Conservation (phyloP, 352 stramenopile species). For the Peronospora tabacina region DNA sequence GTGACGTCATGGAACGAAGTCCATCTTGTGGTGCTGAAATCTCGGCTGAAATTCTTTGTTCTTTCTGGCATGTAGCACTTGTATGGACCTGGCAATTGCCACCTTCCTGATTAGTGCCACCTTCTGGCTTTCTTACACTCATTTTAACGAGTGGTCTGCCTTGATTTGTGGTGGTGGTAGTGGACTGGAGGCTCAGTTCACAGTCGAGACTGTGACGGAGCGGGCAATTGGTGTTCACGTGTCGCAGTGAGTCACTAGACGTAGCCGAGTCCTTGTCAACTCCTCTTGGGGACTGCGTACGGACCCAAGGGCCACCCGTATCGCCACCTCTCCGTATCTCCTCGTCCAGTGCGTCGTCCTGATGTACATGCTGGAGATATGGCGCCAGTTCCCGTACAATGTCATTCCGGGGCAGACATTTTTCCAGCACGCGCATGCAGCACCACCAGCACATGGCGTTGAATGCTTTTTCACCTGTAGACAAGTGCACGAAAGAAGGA, state of each 20-base stretch:
- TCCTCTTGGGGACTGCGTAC: slow-evolving; percentile 38
- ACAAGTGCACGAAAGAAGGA: neutral
- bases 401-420: slow-evolving; percentile 80
- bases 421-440: slow-evolving; percentile 83
- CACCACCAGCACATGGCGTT: slow-evolving; percentile 77
- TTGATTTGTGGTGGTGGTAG: neutral
- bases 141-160: slow-evolving; percentile 23
- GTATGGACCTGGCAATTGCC: slow-evolving; percentile 11
- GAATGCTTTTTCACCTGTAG: neutral
- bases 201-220: slow-evolving; percentile 32
- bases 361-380: slow-evolving; percentile 80
- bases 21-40: slow-evolving; percentile 10
- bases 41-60: slow-evolving; percentile 16
- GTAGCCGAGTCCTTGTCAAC: slow-evolving; percentile 55
- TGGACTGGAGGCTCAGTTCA: slow-evolving; percentile 25
- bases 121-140: slow-evolving; percentile 25
- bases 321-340: slow-evolving; percentile 36
- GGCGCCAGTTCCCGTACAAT: slow-evolving; percentile 81
- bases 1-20: slow-evolving; percentile 2
- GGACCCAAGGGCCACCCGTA: slow-evolving; percentile 37
- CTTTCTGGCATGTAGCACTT: slow-evolving; percentile 17
- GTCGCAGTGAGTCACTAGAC: slow-evolving; percentile 52
- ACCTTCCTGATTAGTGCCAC: slow-evolving; percentile 2
- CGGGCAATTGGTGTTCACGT: slow-evolving; percentile 37
- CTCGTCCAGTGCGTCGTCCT: slow-evolving; percentile 59